These are phyloP conservation scores for Phytophthora tentaculata DNA, from an alignment of 352 stramenopile species.

Conservation along the genomic window DNA sequence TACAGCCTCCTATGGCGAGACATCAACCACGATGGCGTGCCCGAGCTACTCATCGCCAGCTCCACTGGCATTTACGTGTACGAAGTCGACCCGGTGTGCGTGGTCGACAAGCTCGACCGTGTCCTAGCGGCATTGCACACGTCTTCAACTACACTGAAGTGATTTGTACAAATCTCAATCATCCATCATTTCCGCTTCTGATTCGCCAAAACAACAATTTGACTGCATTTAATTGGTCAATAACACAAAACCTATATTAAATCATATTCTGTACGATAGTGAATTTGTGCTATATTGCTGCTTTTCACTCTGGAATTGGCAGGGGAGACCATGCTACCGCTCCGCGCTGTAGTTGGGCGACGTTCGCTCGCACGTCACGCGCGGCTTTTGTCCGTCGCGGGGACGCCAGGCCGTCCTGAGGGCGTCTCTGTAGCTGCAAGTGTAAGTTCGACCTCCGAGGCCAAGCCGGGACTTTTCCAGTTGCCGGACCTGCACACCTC, in stretches of 20 bases:
- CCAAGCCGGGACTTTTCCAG: conserved; percentile 70
- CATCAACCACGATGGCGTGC: conserved; percentile 68
- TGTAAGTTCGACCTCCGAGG: conserved; percentile 16
- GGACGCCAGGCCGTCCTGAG: conserved; percentile 21
- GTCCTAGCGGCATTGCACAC: conserved; percentile 31
- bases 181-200: conserved; percentile 15
- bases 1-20: conserved; percentile 78
- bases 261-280: conserved; percentile 16
- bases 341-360: conserved; percentile 7
- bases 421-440: conserved; percentile 14
- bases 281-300: conserved; percentile 11
- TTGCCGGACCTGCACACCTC: conserved; percentile 63
- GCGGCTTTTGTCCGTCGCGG: conserved; percentile 33
- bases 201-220: conserved; percentile 14
- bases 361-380: conserved; percentile 18
- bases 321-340: conserved; percentile 20
- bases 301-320: conserved; percentile 26
- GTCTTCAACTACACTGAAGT: neutral
- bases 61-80: conserved; percentile 75
- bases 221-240: conserved; percentile 13
- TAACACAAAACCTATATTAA: neutral
- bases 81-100: conserved; percentile 52
- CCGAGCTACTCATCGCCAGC: conserved; percentile 68
- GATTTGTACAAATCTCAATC: conserved; percentile 16
- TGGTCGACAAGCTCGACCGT: conserved; percentile 41